Conservation (phyloP, 2,329 filamentous ascomycete species). For the Whalleya microplaca region DNA sequence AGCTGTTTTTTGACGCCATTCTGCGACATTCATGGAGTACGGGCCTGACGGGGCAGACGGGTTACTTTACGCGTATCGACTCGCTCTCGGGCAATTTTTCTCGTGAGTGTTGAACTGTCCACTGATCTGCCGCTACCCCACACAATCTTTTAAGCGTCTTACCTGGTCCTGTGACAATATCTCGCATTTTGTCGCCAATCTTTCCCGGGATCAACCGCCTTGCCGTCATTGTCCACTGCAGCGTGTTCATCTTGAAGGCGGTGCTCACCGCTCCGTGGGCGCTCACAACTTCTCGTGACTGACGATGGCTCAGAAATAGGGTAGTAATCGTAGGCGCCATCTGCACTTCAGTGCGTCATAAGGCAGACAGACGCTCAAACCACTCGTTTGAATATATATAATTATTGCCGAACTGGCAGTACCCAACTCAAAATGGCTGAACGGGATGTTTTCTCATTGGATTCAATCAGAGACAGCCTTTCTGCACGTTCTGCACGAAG, state of each 20-base stretch:
- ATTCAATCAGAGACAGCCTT: background rate
- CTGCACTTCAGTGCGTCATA: too few relatives aligned
- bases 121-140: background rate
- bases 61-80: too few relatives aligned
- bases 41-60: too few relatives aligned
- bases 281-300: too few relatives aligned
- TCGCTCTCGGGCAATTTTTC: background rate
- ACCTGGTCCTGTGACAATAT: background rate
- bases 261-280: too few relatives aligned
- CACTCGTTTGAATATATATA: too few relatives aligned
- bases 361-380: too few relatives aligned
- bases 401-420: too few relatives aligned
- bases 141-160: background rate
- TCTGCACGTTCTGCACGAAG: background rate
- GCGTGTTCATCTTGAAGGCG: background rate
- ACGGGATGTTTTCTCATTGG: background rate
- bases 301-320: too few relatives aligned
- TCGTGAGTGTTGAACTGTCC: background rate
- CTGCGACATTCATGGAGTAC: too few relatives aligned
- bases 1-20: too few relatives aligned
- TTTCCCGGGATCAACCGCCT: background rate
- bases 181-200: background rate
- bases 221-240: background rate
- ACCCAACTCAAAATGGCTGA: background rate
- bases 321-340: too few relatives aligned